Conservation (phyloP, 306 rosid species). For the Rosa lucieae region DNA sequence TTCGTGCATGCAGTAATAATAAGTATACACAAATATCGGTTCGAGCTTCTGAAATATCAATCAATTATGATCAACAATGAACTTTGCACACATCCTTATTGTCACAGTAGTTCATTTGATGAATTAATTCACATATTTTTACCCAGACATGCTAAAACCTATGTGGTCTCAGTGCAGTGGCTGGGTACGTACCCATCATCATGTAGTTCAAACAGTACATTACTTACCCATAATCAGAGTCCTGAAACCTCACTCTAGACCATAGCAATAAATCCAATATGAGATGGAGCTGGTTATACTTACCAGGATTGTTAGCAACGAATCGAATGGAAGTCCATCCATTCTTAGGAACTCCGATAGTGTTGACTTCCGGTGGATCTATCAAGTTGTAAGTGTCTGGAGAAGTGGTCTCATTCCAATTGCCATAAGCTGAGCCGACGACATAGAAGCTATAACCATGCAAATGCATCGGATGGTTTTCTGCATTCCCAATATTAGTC, state of each 20-base stretch:
- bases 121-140: too few relatives aligned
- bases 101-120: too few relatives aligned
- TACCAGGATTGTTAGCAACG: conserved; percentile 14
- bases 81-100: too few relatives aligned
- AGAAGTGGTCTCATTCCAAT: conserved; percentile 3
- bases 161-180: too few relatives aligned
- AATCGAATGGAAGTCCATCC: conserved; percentile 18
- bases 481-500: neutral
- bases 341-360: conserved; percentile 14
- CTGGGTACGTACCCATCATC: too few relatives aligned
- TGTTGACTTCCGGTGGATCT: conserved; percentile 14
- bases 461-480: conserved; percentile 15
- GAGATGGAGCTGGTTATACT: neutral
- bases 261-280: neutral
- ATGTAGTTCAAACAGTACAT: neutral
- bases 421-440: conserved; percentile 11
- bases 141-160: too few relatives aligned
- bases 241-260: neutral
- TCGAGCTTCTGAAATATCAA: too few relatives aligned
- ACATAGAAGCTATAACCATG: conserved; percentile 14
- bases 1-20: neutral
- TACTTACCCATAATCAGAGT: neutral
- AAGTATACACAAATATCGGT: too few relatives aligned
- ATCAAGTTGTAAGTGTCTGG: conserved; percentile 6
- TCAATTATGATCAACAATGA: too few relatives aligned